Percentiles rank a stretch among this genome's conserved stretches.
These are phyloP conservation scores for Puccinia coronata DNA, from an alignment of 1,284 basidiomycete genomes.

Conservation along the genomic window DNA sequence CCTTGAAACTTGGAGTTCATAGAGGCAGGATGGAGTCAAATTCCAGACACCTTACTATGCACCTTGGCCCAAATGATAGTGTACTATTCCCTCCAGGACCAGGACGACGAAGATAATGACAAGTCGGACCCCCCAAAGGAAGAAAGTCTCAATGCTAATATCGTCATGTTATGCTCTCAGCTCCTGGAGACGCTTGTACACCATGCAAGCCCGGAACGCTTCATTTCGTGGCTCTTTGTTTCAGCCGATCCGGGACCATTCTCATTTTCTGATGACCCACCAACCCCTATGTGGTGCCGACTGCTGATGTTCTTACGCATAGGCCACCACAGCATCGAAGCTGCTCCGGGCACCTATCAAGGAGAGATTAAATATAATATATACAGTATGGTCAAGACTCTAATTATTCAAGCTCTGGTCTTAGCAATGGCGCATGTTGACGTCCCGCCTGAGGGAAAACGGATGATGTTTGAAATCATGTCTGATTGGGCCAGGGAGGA, in stretches of 20 bases:
- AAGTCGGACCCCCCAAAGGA: background rate
- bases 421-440: slow-evolving; percentile 3
- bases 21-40: slow-evolving; percentile 19
- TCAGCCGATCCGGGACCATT: background rate
- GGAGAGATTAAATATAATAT: background rate
- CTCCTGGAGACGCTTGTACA: slow-evolving; percentile 8
- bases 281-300: slow-evolving; percentile 14
- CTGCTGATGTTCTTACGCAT: slow-evolving; percentile 17
- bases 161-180: slow-evolving; percentile 1
- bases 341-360: slow-evolving; percentile 1
- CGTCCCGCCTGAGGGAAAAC: background rate
- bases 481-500: slow-evolving; percentile 17
- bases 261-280: slow-evolving; percentile 11
- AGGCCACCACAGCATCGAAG: background rate
- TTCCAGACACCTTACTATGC: slow-evolving; percentile 22
- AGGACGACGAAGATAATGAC: background rate
- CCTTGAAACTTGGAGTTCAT: slow-evolving; percentile 1
- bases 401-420: slow-evolving; percentile 24
- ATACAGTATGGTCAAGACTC: slow-evolving; percentile 18
- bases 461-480: background rate
- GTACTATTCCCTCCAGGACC: slow-evolving; percentile 3
- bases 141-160: slow-evolving; percentile 10
- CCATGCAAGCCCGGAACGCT: background rate
- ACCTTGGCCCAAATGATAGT: slow-evolving; percentile 34
- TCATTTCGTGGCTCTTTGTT: slow-evolving; percentile 21